Percentiles rank a stretch among this genome's conserved stretches.
phyloP scores from a whole-genome alignment of 1,139 yeast species.

The Blastobotrys persicus region DNA sequence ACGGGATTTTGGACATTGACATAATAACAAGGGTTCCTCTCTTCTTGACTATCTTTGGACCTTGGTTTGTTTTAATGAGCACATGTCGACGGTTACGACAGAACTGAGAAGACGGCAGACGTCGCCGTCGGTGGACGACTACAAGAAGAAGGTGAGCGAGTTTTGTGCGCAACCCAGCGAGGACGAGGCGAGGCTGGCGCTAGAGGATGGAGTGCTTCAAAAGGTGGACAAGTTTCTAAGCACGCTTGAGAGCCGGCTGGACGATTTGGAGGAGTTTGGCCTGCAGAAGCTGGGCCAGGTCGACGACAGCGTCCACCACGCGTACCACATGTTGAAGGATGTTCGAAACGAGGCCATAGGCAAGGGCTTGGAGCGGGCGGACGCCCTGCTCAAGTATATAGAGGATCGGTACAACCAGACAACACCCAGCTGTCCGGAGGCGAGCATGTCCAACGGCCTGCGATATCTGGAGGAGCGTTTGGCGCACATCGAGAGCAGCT shows the following conservation, averaged over 20 bases:
- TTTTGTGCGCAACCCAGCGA: too few species aligned
- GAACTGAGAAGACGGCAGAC: neutral
- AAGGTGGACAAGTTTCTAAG: constrained; percentile 33
- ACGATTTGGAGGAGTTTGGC: constrained; percentile 35
- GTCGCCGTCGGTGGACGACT: neutral
- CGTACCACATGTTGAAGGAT: constrained; percentile 32
- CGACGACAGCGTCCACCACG: constrained; percentile 35
- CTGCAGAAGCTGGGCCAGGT: constrained; percentile 32
- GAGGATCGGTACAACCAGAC: constrained; percentile 27
- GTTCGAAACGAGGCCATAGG: constrained; percentile 35
- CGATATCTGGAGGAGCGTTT: constrained; percentile 36
- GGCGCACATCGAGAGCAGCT: constrained; percentile 33
- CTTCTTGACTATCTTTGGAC: too few species aligned
- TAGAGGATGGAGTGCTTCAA: constrained; percentile 26
- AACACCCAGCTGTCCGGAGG: constrained; percentile 3
- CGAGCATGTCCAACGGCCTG: constrained; percentile 28
- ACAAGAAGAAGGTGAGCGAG: neutral
- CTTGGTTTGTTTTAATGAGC: too few species aligned
- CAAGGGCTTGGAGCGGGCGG: constrained; percentile 35
- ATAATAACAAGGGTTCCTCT: too few species aligned
- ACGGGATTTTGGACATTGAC: too few species aligned
- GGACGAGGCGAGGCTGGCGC: neutral
- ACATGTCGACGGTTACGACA: neutral
- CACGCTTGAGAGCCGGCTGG: constrained; percentile 33
- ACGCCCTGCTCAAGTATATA: constrained; percentile 30